Conservation (phyloP, 768 basidiomycete genomes). For the Mycena crocata region DNA sequence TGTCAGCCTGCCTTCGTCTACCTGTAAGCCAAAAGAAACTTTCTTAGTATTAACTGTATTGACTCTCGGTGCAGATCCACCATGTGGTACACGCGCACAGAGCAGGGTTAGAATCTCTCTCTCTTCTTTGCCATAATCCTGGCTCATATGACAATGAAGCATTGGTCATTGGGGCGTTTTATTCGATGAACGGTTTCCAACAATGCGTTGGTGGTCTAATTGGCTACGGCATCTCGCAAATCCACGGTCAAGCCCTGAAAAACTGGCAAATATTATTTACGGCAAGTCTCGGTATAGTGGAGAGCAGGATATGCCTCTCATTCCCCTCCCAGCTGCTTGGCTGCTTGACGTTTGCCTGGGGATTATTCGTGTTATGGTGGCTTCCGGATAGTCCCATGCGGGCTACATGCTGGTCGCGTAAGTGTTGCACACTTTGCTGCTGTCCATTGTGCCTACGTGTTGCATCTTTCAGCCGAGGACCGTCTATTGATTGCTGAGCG, state of each 20-base stretch:
- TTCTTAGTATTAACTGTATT: background rate
- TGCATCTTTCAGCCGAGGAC: slow-evolving; percentile 45
- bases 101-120: too few relatives aligned
- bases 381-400: slow-evolving; percentile 62
- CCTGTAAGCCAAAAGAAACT: slow-evolving; percentile 41
- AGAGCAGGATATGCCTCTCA: background rate
- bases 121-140: too few relatives aligned
- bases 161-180: slow-evolving; percentile 57
- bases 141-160: too few relatives aligned
- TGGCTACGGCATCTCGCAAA: slow-evolving; percentile 61
- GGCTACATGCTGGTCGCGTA: slow-evolving; percentile 57
- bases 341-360: slow-evolving; percentile 60
- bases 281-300: slow-evolving; percentile 32
- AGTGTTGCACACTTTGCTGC: background rate
- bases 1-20: slow-evolving; percentile 62
- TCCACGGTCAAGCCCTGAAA: slow-evolving; percentile 52
- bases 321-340: slow-evolving; percentile 51
- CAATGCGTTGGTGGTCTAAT: slow-evolving; percentile 61
- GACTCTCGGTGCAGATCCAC: slow-evolving; percentile 47
- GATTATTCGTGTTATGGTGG: slow-evolving; percentile 60
- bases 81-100: slow-evolving; percentile 65
- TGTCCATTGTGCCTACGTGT: background rate
- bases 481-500: slow-evolving; percentile 61
- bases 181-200: slow-evolving; percentile 61
- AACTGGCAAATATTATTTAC: slow-evolving; percentile 65